Conservation (phyloP, 2,329 filamentous ascomycete species). For the Colletotrichum sp. region DNA sequence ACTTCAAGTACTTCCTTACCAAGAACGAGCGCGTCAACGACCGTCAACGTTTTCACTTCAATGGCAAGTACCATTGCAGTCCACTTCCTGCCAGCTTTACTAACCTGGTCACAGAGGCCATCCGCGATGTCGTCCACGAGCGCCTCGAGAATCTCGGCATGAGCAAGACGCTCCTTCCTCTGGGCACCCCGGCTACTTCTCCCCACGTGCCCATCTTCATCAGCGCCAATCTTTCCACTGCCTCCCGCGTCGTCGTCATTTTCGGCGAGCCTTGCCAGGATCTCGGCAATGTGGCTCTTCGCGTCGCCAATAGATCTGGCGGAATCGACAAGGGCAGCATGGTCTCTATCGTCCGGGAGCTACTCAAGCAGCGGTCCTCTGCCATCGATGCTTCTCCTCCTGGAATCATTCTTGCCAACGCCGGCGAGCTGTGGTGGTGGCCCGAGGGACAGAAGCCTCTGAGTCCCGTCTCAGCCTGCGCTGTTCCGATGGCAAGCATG, state of each 20-base stretch:
- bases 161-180: conserved; percentile 64
- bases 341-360: conserved; percentile 62
- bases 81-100: neutral
- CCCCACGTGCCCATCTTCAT: conserved; percentile 74
- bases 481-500: conserved; percentile 65
- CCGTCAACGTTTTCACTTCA: conserved; percentile 75
- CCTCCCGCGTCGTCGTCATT: conserved; percentile 72
- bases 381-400: conserved; percentile 41
- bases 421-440: conserved; percentile 80
- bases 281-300: conserved; percentile 76
- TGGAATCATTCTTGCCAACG: conserved; percentile 78
- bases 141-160: conserved; percentile 70
- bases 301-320: conserved; percentile 65
- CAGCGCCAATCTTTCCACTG: conserved; percentile 54
- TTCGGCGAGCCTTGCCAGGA: conserved; percentile 77
- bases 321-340: conserved; percentile 75
- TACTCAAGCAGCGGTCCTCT: conserved; percentile 41
- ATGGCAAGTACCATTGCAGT: conserved; percentile 56
- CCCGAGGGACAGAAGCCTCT: conserved; percentile 66
- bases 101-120: conserved; percentile 54
- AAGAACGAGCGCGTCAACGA: conserved; percentile 80
- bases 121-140: conserved; percentile 62
- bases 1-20: conserved; percentile 77
- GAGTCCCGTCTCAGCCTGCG: conserved; percentile 60
- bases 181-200: conserved; percentile 46